Evolutionary conservation across 352 stramenopile species (phyloP).

Genomic region (Phytopythium oedochilum): DNA sequence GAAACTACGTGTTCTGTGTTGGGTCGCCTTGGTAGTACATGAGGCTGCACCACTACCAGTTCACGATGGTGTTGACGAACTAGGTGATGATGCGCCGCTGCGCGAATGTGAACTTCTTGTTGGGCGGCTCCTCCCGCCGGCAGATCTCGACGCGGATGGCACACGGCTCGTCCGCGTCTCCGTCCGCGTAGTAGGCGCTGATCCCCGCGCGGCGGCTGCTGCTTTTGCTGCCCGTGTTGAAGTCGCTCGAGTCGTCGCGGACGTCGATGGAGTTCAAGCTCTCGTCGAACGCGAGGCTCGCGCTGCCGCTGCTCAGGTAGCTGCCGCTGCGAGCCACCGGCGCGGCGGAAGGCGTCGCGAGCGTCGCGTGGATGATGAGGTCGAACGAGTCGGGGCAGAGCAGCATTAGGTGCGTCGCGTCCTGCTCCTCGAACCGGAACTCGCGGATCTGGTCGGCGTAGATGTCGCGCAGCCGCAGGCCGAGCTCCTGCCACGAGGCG

Average conservation of each 20-base stretch:
- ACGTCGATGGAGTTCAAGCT: background rate
- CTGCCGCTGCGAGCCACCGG: conserved; percentile 12
- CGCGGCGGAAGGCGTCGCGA: conserved; percentile 32
- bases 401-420: conserved; percentile 71
- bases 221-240: conserved; percentile 9
- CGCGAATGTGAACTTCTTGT: conserved; percentile 73
- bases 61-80: conserved; percentile 86
- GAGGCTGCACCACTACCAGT: conserved; percentile 85
- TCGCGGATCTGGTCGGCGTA: conserved; percentile 79
- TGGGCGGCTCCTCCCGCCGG: conserved; percentile 71
- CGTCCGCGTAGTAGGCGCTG: too few species aligned
- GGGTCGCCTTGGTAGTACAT: conserved; percentile 81
- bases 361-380: conserved; percentile 84
- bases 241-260: conserved; percentile 2
- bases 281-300: background rate
- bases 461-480: conserved; percentile 64
- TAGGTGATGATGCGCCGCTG: conserved; percentile 80
- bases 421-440: conserved; percentile 81
- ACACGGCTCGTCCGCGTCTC: too few species aligned
- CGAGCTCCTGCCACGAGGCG: conserved; percentile 79
- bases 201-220: too few species aligned
- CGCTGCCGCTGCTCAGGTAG: conserved; percentile 9
- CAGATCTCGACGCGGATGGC: conserved; percentile 76
- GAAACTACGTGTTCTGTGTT: too few species aligned
- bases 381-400: conserved; percentile 80